A percentile compares a stretch with the other conserved stretches of the same genome.
Conservation (phyloP, 1,139 yeast genomes). For the Kluyveromyces sp. region DNA sequence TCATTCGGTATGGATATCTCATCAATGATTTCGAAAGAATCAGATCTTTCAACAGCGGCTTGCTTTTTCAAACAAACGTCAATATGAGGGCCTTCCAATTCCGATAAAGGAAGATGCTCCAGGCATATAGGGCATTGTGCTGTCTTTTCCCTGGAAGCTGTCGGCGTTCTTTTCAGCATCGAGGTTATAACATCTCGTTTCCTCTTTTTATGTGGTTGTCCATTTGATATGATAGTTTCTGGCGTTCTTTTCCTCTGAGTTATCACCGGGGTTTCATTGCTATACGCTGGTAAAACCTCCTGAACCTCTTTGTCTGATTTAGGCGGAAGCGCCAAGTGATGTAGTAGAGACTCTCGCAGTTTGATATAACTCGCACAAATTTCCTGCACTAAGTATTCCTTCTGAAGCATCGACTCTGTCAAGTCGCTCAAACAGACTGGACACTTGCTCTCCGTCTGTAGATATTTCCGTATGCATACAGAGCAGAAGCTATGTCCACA, state of each 20-base stretch:
- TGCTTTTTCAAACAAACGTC: constrained; percentile 49
- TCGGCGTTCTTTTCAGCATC: constrained; percentile 11
- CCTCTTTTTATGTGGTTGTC: constrained; percentile 3
- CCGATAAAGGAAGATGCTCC: constrained; percentile 46
- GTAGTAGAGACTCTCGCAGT: constrained; percentile 34
- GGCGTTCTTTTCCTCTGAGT: neutral
- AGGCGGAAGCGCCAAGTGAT: constrained; percentile 10
- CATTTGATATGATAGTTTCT: neutral
- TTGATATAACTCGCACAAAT: constrained; percentile 49
- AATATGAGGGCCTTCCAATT: constrained; percentile 61
- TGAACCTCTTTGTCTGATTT: neutral
- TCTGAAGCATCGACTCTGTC: constrained; percentile 61
- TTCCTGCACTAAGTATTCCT: constrained; percentile 70
- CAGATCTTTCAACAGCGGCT: constrained; percentile 2
- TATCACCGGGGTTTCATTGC: neutral
- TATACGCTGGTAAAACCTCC: neutral
- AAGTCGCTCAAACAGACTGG: constrained; percentile 74
- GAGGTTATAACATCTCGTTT: constrained; percentile 13
- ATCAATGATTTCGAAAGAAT: constrained; percentile 2
- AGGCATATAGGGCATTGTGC: constrained; percentile 71
- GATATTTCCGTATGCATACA: constrained; percentile 70
- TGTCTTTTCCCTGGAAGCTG: constrained; percentile 11
- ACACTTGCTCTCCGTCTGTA: constrained; percentile 55
- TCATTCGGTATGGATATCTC: neutral
- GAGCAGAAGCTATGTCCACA: constrained; percentile 94